Evolutionary conservation across 2,329 filamentous ascomycete genomes (phyloP), one percentile per base, ranked within the genome.

Genomic region (Neophaeococcomyces aloes): DNA sequence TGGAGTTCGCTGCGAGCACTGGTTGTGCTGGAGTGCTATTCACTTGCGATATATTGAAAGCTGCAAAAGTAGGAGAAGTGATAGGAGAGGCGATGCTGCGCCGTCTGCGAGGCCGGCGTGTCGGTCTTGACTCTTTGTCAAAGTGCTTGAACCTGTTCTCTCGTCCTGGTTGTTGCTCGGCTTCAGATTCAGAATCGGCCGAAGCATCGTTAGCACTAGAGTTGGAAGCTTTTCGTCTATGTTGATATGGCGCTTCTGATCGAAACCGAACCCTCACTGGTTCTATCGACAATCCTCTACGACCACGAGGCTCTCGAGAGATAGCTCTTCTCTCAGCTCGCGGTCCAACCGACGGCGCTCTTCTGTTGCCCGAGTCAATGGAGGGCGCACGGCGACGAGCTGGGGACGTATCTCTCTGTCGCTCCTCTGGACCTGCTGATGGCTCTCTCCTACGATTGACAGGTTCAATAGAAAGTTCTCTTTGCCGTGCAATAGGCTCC

Each of bases 331-430:
- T n/a, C n/a, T n/a, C n/a, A n/a, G n/a, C n/a, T n/a, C n/a, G n/a
- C n/a, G n/a, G n/a, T n/a, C n/a, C n/a, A n/a, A n/a, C n/a, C n/a
- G n/a, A n/a, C n/a, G 38, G 38, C 2, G 39, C 47, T 29, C 30
- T 41, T 2, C 47, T 39, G 8, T 21, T 29, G 15, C 40, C 21
- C 2, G 50, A 48, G 7, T 48, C 50, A 6, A 49, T 44, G 1
- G 50, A 53, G 10, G 38, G 25, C 5, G 50, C 48, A 18, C 48
- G 44, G 7, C 42, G 34, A 15, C 33, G 38, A 14, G 23, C 6
- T 21, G 38, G 38, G n/a, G 13, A 41, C 8, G 38, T 23, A 29
- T 33, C 29, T 10, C 17, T 36, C 33, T 10, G 19, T n/a, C n/a
- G 38, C 19, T 13, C 34, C 23, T 25, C 17, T 17, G 4, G 18